Percentiles rank a stretch among this genome's conserved stretches.
phyloP scores from a whole-genome alignment of 345 rosid genomes.

The Salix caprea region DNA sequence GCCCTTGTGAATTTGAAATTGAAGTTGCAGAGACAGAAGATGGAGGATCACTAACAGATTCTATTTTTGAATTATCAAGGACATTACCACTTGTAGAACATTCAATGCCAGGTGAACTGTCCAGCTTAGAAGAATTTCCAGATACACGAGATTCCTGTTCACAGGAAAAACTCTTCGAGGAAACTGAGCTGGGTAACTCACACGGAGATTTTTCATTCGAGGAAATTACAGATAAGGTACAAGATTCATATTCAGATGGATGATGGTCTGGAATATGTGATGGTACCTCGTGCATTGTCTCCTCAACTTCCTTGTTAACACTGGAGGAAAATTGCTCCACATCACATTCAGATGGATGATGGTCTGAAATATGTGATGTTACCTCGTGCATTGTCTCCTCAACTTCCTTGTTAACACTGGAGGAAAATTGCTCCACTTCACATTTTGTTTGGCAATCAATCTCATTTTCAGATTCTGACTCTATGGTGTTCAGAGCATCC shows the following conservation, averaged over 20 bases:
- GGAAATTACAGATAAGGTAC: conserved; percentile 16
- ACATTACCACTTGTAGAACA: conserved; percentile 14
- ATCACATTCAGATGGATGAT: conserved; percentile 24
- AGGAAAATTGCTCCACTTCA: conserved; percentile 33
- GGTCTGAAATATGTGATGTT: conserved; percentile 12
- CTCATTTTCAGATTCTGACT: conserved; percentile 67
- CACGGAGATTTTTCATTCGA: conserved; percentile 21
- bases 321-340: conserved; percentile 26
- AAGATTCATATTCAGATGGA: conserved; percentile 25
- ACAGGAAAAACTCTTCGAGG: conserved; percentile 26
- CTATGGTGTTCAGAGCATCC: conserved; percentile 86
- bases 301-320: conserved; percentile 22
- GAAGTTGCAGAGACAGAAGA: not conserved
- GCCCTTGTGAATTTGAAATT: conserved; percentile 21
- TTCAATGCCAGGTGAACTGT: conserved; percentile 18
- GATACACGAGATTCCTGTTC: conserved; percentile 30
- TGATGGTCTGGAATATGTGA: conserved; percentile 17
- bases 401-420: conserved; percentile 17
- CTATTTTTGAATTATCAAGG: conserved; percentile 19
- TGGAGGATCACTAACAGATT: conserved; percentile 3
- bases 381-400: conserved; percentile 20
- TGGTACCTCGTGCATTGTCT: conserved; percentile 11
- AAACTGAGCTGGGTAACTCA: conserved; percentile 22
- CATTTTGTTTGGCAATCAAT: conserved; percentile 45
- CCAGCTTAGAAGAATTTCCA: conserved; percentile 34